Evolutionary conservation across 2,329 filamentous ascomycete species (phyloP).

Genomic region (Falciphora oryzae): DNA sequence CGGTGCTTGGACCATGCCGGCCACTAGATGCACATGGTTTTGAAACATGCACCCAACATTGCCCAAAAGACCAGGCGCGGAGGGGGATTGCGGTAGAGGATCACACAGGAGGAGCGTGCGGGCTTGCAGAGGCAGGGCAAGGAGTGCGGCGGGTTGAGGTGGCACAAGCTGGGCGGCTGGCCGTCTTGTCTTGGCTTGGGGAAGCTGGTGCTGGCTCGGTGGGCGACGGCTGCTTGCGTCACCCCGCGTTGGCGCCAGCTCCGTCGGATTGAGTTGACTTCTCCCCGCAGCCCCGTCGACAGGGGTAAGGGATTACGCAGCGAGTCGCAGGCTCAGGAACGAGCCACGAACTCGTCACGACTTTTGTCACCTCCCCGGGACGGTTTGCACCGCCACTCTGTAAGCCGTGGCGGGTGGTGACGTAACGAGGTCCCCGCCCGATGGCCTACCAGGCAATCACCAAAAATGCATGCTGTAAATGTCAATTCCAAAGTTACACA

Average conservation of each 20-base stretch:
- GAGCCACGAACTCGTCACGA: too few species aligned
- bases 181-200: not conserved
- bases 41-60: not conserved
- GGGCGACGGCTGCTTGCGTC: not conserved
- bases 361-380: not conserved
- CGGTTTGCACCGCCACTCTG: not conserved
- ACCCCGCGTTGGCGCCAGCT: not conserved
- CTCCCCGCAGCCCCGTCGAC: too few species aligned
- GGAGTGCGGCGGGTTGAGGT: not conserved
- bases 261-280: not conserved
- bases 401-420: not conserved
- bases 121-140: not conserved
- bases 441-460: not conserved
- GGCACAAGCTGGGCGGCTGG: not conserved
- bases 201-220: too few species aligned
- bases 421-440: not conserved
- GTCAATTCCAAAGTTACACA: not conserved
- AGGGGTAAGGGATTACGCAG: too few species aligned
- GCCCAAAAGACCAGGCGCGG: not conserved
- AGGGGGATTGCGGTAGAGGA: not conserved
- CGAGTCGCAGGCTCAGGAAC: too few species aligned
- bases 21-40: not conserved
- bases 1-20: not conserved
- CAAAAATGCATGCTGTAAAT: too few species aligned
- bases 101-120: not conserved